phyloP scores from a whole-genome alignment of 2,329 filamentous ascomycete species.

The Clarireedia sp. region DNA sequence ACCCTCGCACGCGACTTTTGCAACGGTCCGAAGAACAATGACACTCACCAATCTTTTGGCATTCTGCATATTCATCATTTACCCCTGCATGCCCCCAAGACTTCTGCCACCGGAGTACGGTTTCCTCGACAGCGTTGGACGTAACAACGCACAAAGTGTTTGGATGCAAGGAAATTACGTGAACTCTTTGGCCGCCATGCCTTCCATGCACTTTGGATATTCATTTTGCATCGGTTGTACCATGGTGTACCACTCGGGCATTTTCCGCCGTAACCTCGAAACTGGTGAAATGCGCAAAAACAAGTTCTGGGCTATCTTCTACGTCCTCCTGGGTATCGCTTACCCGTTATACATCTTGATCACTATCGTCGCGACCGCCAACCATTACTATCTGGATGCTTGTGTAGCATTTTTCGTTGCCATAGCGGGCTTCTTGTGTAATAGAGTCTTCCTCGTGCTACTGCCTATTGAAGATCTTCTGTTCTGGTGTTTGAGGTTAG shows the following conservation, averaged over 20 bases:
- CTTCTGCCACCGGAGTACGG: slow-evolving; percentile 42
- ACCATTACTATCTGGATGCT: slow-evolving; percentile 48
- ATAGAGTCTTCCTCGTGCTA: slow-evolving; percentile 41
- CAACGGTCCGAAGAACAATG: slow-evolving; percentile 39
- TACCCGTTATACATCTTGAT: slow-evolving; percentile 41
- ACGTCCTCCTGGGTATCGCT: slow-evolving; percentile 34
- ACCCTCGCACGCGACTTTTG: slow-evolving; percentile 39
- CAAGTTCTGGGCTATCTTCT: slow-evolving; percentile 37
- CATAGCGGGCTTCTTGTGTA: slow-evolving; percentile 37
- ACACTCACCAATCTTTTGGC: slow-evolving; percentile 46
- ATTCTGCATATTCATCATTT: slow-evolving; percentile 43
- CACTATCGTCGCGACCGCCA: slow-evolving; percentile 46
- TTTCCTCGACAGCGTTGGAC: slow-evolving; percentile 43
- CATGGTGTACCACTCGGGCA: slow-evolving; percentile 44
- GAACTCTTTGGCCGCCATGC: slow-evolving; percentile 44
- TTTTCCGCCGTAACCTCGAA: slow-evolving; percentile 33
- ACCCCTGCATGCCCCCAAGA: slow-evolving; percentile 45
- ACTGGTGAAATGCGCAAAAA: slow-evolving; percentile 36
- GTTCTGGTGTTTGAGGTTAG: slow-evolving; percentile 37
- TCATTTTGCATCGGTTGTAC: slow-evolving; percentile 45
- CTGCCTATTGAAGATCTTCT: slow-evolving; percentile 43
- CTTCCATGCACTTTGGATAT: slow-evolving; percentile 47
- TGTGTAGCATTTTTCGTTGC: slow-evolving; percentile 40
- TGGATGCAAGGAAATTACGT: slow-evolving; percentile 44
- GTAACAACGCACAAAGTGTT: slow-evolving; percentile 40